Base-by-base conservation (phyloP, 2,329 filamentous ascomycete species). In the Ceratocystis destructans region DNA sequence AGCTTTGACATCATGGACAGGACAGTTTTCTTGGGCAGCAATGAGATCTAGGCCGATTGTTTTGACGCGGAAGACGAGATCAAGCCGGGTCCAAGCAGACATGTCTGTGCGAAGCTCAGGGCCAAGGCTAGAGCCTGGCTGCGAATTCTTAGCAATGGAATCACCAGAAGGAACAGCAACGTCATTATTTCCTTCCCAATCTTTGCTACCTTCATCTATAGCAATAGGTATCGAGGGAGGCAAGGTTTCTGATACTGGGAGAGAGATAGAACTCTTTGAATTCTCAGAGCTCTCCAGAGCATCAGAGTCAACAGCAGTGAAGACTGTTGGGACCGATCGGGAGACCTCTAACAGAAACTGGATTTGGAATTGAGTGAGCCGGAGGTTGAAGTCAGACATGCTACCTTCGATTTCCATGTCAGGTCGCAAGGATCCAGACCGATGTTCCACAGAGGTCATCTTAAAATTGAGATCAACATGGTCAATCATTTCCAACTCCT, bases 401-500 rank as follows among this genome's bases (percentile, higher is more conserved):
- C 83, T 87, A 2, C 93, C 92, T 73, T 94, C 87, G 22, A 99
- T 86, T 76, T 97, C 93, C 62, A 91, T 87, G 72, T 99, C 93
- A 0, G 94, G 94, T 48, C 93, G 83, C 72, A 94, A 87, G 64
- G 83, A 79, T 15, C 88, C 88, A 41, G 83, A 75, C 70, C 84
- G 86, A 73, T 99, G 94, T 73, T 97, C 93, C 0, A 92, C 84
- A 75, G 96, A 93, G 1, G 88, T 95, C 70, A 99, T 87, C 68
- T 89, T 89, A 77, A 99, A 96, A 61, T 89, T 89, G 28, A 99
- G 79, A 73, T 99, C 94, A 12, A 99, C 91, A 71, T 96, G 91
- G 72, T 99, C 92, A 71, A 99, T 96, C 79, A 99, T 88, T 73
- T 99, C 90, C 6, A 99, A 79, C 73, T 96, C 91, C 74, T 99